These are phyloP conservation scores for Coemansia sp. DNA, from an alignment of 192 early-diverging fungal genomes.

Conservation along the genomic window DNA sequence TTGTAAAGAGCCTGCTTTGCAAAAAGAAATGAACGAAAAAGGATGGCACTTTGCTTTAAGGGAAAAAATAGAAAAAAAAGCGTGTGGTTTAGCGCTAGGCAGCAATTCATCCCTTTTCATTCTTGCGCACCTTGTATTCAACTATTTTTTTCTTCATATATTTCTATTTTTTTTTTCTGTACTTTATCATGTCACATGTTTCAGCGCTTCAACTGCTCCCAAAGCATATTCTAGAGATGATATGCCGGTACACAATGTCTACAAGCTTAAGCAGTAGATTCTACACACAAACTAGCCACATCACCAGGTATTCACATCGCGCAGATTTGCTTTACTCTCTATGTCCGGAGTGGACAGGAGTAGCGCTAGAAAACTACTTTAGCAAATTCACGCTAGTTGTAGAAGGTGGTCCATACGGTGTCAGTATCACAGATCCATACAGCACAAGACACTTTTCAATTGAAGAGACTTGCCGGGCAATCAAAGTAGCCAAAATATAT, in stretches of 20 bases:
- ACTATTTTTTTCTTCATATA: not conserved
- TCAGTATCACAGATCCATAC: not conserved
- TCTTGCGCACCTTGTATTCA: not conserved
- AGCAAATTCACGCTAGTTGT: not conserved
- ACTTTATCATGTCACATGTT: not conserved
- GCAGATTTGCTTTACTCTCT: conserved; percentile 1
- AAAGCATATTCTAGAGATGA: conserved; percentile 6
- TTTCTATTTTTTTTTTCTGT: not conserved
- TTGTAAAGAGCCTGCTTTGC: not conserved
- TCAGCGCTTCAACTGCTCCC: not conserved
- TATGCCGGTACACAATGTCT: conserved; percentile 8
- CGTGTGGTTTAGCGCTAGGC: too few relatives aligned
- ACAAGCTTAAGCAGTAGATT: not conserved
- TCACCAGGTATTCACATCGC: conserved; percentile 2
- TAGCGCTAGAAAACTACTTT: conserved; percentile 3
- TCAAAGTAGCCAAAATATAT: conserved; percentile 7
- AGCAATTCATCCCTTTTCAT: not conserved
- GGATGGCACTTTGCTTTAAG: not conserved
- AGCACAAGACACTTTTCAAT: not conserved
- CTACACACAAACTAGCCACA: not conserved
- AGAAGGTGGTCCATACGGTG: not conserved
- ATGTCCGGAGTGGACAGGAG: conserved; percentile 7
- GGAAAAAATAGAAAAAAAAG: not conserved
- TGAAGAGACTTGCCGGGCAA: not conserved
- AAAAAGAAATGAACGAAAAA: not conserved